A percentile compares a stretch with the other conserved stretches of the same genome.
Conservation (phyloP, 192 early-diverging fungal genomes). For the Polychytrium aggregatum region DNA sequence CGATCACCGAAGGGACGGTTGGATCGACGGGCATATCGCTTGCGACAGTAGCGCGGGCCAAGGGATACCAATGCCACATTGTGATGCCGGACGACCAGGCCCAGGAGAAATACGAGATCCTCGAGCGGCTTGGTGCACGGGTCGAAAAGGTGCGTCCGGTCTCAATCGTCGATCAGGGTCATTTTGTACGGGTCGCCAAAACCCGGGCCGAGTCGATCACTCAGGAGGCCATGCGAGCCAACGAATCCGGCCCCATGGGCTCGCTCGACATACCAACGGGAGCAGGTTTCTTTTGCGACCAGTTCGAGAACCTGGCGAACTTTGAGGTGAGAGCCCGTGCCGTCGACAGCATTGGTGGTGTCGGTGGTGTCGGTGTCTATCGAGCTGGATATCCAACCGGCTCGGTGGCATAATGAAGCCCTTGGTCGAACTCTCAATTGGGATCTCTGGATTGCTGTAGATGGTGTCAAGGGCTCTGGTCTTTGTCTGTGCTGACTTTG, state of each 20-base stretch:
- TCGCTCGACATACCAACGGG: not conserved
- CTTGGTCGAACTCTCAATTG: no score
- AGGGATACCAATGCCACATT: constrained; percentile 87
- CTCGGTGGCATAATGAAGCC: no score
- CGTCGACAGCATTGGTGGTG: no score
- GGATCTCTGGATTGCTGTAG: no score
- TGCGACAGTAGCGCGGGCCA: constrained; percentile 78
- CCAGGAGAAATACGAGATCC: constrained; percentile 73
- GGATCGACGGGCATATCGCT: constrained; percentile 94
- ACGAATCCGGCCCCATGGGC: not conserved
- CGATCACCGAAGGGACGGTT: constrained; percentile 90
- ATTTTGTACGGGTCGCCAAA: constrained; percentile 87
- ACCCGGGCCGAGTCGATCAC: constrained; percentile 60
- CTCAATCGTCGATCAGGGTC: constrained; percentile 78
- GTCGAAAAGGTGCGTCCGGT: constrained; percentile 88
- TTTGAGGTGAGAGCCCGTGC: constrained; percentile 24
- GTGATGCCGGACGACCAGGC: constrained; percentile 95
- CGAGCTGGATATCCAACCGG: no score
- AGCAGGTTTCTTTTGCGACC: constrained; percentile 74
- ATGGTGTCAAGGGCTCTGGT: no score
- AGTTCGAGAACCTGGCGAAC: constrained; percentile 90
- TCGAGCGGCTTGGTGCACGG: constrained; percentile 70
- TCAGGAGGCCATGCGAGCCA: constrained; percentile 8
- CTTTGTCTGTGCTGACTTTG: not conserved
- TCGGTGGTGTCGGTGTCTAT: no score